phyloP scores from a whole-genome alignment of 1,284 basidiomycete genomes.

The Cryptococcus sp. region DNA sequence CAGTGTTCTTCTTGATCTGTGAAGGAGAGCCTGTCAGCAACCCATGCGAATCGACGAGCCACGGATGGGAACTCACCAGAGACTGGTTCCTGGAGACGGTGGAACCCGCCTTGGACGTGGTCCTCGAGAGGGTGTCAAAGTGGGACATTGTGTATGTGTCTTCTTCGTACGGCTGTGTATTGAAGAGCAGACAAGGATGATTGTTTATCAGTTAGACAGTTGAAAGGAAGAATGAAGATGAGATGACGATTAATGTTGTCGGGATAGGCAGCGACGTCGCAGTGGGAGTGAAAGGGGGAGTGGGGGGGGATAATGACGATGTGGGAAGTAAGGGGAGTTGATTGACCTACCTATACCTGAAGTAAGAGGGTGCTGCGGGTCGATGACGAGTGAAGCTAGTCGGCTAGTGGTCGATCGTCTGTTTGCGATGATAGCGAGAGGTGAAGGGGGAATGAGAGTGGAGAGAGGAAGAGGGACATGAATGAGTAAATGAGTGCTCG shows the following conservation, averaged over 20 bases:
- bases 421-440: neutral
- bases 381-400: neutral
- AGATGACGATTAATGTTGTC: neutral
- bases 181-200: neutral
- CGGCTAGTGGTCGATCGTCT: no score
- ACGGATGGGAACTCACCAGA: conserved; percentile 55
- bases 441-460: neutral
- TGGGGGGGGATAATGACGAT: neutral
- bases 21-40: neutral
- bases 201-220: neutral
- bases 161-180: conserved; percentile 3
- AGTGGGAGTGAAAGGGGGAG: conserved; percentile 1
- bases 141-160: conserved; percentile 43
- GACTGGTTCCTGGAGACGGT: conserved; percentile 74
- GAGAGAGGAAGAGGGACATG: neutral
- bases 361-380: neutral
- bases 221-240: neutral
- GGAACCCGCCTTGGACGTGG: conserved; percentile 68
- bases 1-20: conserved; percentile 82
- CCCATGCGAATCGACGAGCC: no score
- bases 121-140: conserved; percentile 53
- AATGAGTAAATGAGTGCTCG: neutral
- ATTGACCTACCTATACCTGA: neutral
- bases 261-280: no score
- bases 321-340: neutral